phyloP scores from a whole-genome alignment of 805 yeast species.

The Candida sakaeoensis region DNA sequence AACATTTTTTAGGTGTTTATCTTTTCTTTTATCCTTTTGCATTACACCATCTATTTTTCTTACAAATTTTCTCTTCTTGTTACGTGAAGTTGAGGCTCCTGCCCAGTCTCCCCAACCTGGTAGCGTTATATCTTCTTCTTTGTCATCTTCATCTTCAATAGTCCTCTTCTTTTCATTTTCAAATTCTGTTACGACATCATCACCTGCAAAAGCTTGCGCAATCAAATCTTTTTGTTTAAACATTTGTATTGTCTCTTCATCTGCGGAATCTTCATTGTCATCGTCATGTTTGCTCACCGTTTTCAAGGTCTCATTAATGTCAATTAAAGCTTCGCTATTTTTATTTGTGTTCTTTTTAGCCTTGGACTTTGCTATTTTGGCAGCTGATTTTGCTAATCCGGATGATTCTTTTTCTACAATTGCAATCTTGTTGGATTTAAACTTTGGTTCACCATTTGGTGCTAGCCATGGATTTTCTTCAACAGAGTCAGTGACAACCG shows the following conservation, averaged over 20 bases:
- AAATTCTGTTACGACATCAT: conserved; percentile 83
- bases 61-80: conserved; percentile 60
- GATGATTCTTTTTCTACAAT: conserved; percentile 36
- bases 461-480: conserved; percentile 39
- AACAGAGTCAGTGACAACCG: conserved; percentile 11
- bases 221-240: conserved; percentile 81
- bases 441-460: conserved; percentile 15
- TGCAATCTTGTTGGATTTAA: conserved; percentile 28
- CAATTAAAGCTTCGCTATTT: conserved; percentile 35
- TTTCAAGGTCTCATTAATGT: conserved; percentile 51
- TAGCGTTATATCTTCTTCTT: conserved; percentile 76
- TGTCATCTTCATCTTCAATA: conserved; percentile 76
- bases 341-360: conserved; percentile 22
- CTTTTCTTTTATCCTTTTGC: conserved; percentile 67
- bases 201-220: conserved; percentile 95
- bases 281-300: conserved; percentile 25
- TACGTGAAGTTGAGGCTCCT: conserved; percentile 46
- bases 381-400: conserved; percentile 35
- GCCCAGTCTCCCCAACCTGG: conserved; percentile 99
- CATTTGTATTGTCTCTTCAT: conserved; percentile 35
- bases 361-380: conserved; percentile 33
- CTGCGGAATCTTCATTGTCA: conserved; percentile 21
- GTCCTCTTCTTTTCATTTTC: conserved; percentile 68
- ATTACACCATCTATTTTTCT: conserved; percentile 77
- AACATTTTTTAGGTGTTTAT: conserved; percentile 71